Evolutionary conservation across 768 basidiomycete species (phyloP), one percentile per base, ranked within the genome.

Genomic region (Auriscalpium microsporum): DNA sequence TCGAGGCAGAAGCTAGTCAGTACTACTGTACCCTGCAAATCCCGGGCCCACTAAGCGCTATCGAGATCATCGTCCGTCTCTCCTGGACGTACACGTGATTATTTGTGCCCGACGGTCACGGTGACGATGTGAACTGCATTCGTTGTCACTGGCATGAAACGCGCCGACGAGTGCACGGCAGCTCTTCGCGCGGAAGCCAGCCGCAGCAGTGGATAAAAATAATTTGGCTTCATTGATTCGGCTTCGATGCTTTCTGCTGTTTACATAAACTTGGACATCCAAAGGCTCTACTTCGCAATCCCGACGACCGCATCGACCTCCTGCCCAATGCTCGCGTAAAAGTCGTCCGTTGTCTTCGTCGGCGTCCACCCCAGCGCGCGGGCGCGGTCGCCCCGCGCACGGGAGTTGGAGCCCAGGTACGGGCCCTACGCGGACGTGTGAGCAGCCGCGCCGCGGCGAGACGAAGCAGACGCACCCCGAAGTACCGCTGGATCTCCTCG

Each of bases 281-380:
- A 21, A n/a, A n/a, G n/a, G n/a, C 8, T 14, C 44, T 56, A 59
- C 48, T 53, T 45, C 16, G 49, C 42, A 33, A 44, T 19, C 7
- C 35, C 52, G 35, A 63, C 14, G 38, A 59, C 48, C 8, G 59
- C 63, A 55, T 73, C 72, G 2, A 78, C 72, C 64, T 82, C 79
- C 6, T 69, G 64, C 55, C 71, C 69, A 50, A 83, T 71, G 58
- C 75, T 78, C 38, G 65, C 67, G 11, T 82, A 58, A 69, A 82
- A 73, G 62, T 82, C 80, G 53, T 72, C 64, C 10, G 74, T 78
- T 13, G 67, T 74, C 61, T 72, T 73, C 54, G 59, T 72, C 10
- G 82, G 78, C 54, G 73, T 74, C 82, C 81, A 82, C 13, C 82
- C 80, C 45, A 82, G 60, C 11, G 66, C 63, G 45, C 69, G 69